These are phyloP conservation scores for Plasmodium vivax DNA, from an alignment of 169 alveolate genomes.

Conservation along the genomic window DNA sequence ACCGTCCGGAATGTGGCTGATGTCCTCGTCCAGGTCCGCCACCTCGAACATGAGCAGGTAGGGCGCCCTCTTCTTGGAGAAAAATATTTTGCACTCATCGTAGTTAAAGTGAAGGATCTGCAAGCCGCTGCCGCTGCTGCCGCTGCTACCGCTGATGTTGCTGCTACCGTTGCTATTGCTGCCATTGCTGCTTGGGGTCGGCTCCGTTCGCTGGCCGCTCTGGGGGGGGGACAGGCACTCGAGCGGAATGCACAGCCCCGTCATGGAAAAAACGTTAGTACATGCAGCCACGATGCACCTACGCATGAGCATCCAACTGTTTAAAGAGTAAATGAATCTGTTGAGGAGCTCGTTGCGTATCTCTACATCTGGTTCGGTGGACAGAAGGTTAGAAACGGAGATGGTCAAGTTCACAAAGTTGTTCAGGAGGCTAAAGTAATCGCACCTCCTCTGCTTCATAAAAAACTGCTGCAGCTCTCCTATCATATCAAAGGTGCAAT, in stretches of 20 bases:
- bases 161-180: too few species aligned
- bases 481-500: constrained; percentile 77
- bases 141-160: too few species aligned
- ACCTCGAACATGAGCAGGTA: constrained; percentile 89
- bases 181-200: not conserved
- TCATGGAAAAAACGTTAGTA: constrained; percentile 83
- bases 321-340: constrained; percentile 78
- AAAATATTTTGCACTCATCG: constrained; percentile 87
- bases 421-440: constrained; percentile 88
- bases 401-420: constrained; percentile 83
- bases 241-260: constrained; percentile 88
- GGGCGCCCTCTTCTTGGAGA: constrained; percentile 90
- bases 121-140: constrained; percentile 77
- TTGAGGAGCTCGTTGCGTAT: constrained; percentile 76
- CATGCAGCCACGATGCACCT: constrained; percentile 87
- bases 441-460: constrained; percentile 90
- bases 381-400: constrained; percentile 80
- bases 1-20: constrained; percentile 51
- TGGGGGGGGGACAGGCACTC: constrained; percentile 49
- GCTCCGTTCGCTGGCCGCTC: not conserved
- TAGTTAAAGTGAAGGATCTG: constrained; percentile 86
- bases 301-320: constrained; percentile 88
- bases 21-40: constrained; percentile 91
- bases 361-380: constrained; percentile 83
- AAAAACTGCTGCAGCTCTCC: constrained; percentile 87